Conservation (phyloP, 2,329 filamentous ascomycete species). For the Rosellinia necatrix region DNA sequence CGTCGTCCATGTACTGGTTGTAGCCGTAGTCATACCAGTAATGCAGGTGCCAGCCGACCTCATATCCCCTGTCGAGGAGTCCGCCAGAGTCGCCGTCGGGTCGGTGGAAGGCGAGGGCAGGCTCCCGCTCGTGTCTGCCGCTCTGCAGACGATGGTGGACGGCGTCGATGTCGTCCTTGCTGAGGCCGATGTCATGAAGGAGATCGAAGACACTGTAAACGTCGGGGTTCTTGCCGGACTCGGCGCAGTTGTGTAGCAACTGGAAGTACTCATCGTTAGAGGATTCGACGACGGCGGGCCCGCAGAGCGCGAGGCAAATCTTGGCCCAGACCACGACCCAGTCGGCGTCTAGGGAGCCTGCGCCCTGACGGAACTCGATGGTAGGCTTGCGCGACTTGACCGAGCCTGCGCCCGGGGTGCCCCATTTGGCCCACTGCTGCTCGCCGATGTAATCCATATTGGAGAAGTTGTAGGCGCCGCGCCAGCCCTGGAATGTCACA, state of each 20-base stretch:
- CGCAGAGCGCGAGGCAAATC: slow-evolving; percentile 15
- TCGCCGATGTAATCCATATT: too few species aligned
- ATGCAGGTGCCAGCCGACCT: too few species aligned
- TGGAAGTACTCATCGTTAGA: slow-evolving; percentile 14
- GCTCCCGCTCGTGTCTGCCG: slow-evolving; percentile 8
- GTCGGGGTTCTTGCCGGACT: not conserved
- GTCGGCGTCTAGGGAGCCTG: slow-evolving; percentile 12
- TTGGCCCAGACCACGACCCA: slow-evolving; percentile 12
- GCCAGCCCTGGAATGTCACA: not conserved
- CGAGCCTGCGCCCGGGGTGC: too few species aligned
- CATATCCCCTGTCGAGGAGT: not conserved
- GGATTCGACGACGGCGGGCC: slow-evolving; percentile 5
- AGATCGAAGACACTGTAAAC: slow-evolving; percentile 11
- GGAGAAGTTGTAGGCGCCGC: slow-evolving; percentile 5
- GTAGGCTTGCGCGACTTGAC: not conserved
- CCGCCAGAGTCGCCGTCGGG: not conserved
- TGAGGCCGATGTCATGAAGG: slow-evolving; percentile 8
- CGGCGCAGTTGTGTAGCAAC: slow-evolving; percentile 6
- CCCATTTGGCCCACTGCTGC: not conserved
- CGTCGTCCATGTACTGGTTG: too few species aligned
- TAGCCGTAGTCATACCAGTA: too few species aligned
- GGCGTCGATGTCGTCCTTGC: not conserved
- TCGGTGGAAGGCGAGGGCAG: not conserved
- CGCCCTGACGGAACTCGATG: slow-evolving; percentile 13
- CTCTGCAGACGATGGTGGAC: not conserved